Base-by-base conservation (phyloP, 192 early-diverging fungal genomes). In the Linnemannia exigua region DNA sequence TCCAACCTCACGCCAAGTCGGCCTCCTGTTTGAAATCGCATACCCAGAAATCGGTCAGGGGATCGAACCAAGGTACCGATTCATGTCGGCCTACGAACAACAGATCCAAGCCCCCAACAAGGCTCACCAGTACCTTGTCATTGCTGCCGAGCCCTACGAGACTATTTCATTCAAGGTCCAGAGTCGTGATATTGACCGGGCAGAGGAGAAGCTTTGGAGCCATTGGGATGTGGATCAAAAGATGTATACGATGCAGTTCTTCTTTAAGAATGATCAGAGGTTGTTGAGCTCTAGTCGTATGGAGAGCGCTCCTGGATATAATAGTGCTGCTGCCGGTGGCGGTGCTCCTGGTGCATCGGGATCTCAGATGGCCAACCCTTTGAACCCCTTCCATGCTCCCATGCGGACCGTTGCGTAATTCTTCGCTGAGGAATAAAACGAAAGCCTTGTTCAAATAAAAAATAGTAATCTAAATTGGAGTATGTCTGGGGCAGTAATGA, bases 31-130 rank as follows among this genome's bases (percentile, higher is more conserved):
- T 85, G 96, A 99, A 82, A 93, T 99, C 75, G 95, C 97, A 54
- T 99, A 98, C 81, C 98, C 98, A 14, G 95, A 99, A 79, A 96
- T 97, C 77, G 95, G 92, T 28, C 91, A 94, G 19, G 95, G 93
- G 17, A 93, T 96, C 15, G 95, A 93, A 72, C 98, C 98, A 36
- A 90, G 95, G 33, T 95, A 98, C 77, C 92, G 98, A 46, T 99
- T 99, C 89, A 99, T 99, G 98, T 95, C 94, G 5, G 96, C 97
- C 0, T 99, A 95, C 80, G 98, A 99, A 88, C 98, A 99, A 87
- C 93, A 93, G 61, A 89, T 96, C 6, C 97, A 99, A 83, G 90
- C 92, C 28, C 96, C 97, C 33, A 96, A 95, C 74, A 93, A 95
- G 76, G 91, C 94, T 33, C 95, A 95, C 84, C 98, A 99, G 89